A percentile compares a stretch with the other conserved stretches of the same genome.
These are phyloP conservation scores for Trichoderma sp. DNA, from an alignment of 2,329 filamentous ascomycete species.

Conservation along the genomic window DNA sequence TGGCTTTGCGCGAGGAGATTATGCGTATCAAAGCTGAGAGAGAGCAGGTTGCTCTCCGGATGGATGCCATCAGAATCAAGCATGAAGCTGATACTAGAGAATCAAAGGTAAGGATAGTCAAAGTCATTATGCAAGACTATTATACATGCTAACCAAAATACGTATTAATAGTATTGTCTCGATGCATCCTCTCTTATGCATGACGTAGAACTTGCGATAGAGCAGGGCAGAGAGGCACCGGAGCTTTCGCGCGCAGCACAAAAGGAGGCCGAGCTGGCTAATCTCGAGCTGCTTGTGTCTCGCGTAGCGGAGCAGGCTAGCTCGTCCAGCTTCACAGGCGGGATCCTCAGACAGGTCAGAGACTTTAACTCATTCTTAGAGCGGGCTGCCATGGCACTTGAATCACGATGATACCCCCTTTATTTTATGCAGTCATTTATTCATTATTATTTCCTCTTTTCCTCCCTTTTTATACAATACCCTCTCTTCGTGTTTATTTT, in stretches of 20 bases:
- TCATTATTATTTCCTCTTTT: background rate
- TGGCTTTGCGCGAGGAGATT: constrained; percentile 63
- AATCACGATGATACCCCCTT: constrained; percentile 45
- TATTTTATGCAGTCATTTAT: constrained; percentile 21
- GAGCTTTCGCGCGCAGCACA: constrained; percentile 51
- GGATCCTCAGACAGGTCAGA: constrained; percentile 59
- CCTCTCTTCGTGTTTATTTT: constrained; percentile 30
- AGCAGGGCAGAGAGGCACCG: constrained; percentile 54
- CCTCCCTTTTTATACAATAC: background rate
- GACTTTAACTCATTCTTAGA: constrained; percentile 68
- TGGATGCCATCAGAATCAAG: constrained; percentile 64
- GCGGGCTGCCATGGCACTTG: constrained; percentile 60
- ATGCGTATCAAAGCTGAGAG: constrained; percentile 61
- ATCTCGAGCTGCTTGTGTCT: constrained; percentile 62
- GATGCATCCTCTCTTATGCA: constrained; percentile 63
- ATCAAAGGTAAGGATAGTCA: constrained; percentile 50
- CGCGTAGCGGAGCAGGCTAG: constrained; percentile 59
- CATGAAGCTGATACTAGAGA: constrained; percentile 60
- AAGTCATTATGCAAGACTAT: background rate
- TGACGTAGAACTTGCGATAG: constrained; percentile 62
- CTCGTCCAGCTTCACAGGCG: constrained; percentile 53
- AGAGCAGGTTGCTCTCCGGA: constrained; percentile 64
- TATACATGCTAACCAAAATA: background rate
- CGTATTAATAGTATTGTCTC: constrained; percentile 47
- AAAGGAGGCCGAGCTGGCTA: constrained; percentile 56